Evolutionary conservation across 768 basidiomycete species (phyloP), one percentile per base, ranked within the genome.

Genomic region (Naematelia encephala): DNA sequence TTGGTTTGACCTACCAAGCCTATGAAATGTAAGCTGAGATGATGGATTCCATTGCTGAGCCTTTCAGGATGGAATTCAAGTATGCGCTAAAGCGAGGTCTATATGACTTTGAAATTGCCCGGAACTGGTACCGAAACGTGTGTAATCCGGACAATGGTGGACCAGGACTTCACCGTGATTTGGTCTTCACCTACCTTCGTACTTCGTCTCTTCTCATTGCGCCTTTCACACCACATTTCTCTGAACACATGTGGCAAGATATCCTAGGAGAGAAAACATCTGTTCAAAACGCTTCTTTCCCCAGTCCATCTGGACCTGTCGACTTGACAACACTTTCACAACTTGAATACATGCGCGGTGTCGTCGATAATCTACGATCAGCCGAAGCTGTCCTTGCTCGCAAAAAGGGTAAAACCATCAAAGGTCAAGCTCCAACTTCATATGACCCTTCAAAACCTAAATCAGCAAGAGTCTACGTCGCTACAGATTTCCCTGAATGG

Each of bases 111-210:
- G 91, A 97, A 76, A 87, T 84, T 51, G 82, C 86, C 1, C 88
- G 96, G 47, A 93, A 98, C 74, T 92, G 91, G 87, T 98, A 98
- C 77, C 90, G 92, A 57, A 89, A 92, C 74, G 90, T 94, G 51
- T 92, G 89, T 2, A 80, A 84, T 5, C 66, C 73, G 34, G 90
- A 91, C 61, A 80, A 86, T 50, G 90, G 75, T 48, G 75, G 75
- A 23, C 50, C 61, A 1, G 72, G 91, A 26, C 96, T 98, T 91
- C 93, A 98, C 78, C 81, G 75, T 50, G 91, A 91, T 61, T 84
- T 98, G 47, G 85, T 94, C 70, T 80, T 84, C 62, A 84, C 85
- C 80, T 98, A 88, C 88, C 86, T 97, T 74, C 84, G 85, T 50
- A 78, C 81, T 58, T 85, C 90, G n/a, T 83, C 88, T 4, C 81